Evolutionary conservation across 2,329 filamentous ascomycete genomes (phyloP).

Genomic region (Epichloe coenophiala): DNA sequence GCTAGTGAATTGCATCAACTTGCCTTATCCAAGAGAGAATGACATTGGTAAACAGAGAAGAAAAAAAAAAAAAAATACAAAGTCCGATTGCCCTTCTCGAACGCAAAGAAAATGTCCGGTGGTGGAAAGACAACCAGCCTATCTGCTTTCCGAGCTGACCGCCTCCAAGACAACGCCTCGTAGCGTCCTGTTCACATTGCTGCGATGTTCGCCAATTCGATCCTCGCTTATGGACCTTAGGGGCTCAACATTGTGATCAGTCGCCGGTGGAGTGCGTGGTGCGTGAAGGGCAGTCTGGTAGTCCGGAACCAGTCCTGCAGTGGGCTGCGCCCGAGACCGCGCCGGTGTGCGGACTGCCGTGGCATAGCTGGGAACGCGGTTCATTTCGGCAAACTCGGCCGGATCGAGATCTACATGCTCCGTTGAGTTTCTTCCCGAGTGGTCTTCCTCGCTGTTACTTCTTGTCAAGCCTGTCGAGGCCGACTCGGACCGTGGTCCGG

Average conservation of each 20-base stretch:
- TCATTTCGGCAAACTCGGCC: constrained; percentile 49
- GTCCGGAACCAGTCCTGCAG: constrained; percentile 44
- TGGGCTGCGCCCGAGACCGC: constrained; percentile 34
- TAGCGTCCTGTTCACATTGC: neutral
- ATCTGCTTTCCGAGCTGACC: neutral
- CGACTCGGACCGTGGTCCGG: constrained; percentile 26
- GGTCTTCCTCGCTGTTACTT: constrained; percentile 37
- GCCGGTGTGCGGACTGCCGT: constrained; percentile 58
- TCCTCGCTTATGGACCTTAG: constrained; percentile 21
- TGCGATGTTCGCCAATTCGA: constrained; percentile 10
- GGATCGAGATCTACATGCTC: constrained; percentile 45
- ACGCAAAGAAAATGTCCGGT: neutral
- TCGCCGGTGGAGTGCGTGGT: constrained; percentile 32
- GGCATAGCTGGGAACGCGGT: constrained; percentile 63
- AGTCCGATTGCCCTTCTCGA: neutral
- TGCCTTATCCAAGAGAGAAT: neutral
- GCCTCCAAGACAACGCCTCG: neutral
- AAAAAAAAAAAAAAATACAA: neutral
- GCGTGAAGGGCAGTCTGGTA: constrained; percentile 49
- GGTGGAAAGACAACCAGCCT: neutral
- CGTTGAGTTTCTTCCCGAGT: constrained; percentile 39
- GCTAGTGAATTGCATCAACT: neutral
- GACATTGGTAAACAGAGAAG: neutral
- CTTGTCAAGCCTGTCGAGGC: constrained; percentile 36
- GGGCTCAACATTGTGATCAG: constrained; percentile 16